Evolutionary conservation across 495 filamentous ascomycete species (phyloP), one percentile per base, ranked within the genome.

Genomic region (Podospora conica): DNA sequence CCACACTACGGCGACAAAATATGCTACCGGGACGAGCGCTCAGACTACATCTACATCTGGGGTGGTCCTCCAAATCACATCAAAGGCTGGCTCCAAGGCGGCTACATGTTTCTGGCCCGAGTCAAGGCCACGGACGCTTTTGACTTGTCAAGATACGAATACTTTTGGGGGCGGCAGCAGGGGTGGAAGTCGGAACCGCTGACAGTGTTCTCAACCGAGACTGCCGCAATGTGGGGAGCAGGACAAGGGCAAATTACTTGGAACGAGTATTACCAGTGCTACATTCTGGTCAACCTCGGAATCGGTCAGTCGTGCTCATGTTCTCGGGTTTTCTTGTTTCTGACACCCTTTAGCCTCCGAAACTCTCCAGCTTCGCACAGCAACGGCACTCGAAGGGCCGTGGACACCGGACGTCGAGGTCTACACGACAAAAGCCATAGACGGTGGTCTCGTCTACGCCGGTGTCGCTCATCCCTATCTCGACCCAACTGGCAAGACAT

Each of bases 101-200:
- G 73, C 23, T 79, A 79, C 64, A 68, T 74, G 21, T 80, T 79
- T 58, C 70, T 78, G 60, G 68, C 71, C 12, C 68, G 77, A 21
- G 77, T 78, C 8, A 67, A 67, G 10, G 75, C 77, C 1, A 58
- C 68, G 7, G 69, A 73, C 4, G 75, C 77, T 0, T 78, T 76
- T 33, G 70, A 79, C 22, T 28, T 77, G 60, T 28, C 27, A 9
- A 65, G 63, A 62, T 79, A 79, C 58, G 70, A 78, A 65, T 79
- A 79, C 63, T 80, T 70, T 68, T 78, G 74, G 69, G 78, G 76
- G 7, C 63, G 62, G 5, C 25, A 57, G 21, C 64, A 69, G 18
- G 75, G 76, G 0, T 78, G 75, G 75, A 74, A 69, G 58, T 57
- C 53, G 0, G 55, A 71, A 56, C 65, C 72, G 22, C 63, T 76